Evolutionary conservation across 2,329 filamentous ascomycete species (phyloP), one percentile per base, ranked within the genome.

Genomic region (Harringtonia aguacate): DNA sequence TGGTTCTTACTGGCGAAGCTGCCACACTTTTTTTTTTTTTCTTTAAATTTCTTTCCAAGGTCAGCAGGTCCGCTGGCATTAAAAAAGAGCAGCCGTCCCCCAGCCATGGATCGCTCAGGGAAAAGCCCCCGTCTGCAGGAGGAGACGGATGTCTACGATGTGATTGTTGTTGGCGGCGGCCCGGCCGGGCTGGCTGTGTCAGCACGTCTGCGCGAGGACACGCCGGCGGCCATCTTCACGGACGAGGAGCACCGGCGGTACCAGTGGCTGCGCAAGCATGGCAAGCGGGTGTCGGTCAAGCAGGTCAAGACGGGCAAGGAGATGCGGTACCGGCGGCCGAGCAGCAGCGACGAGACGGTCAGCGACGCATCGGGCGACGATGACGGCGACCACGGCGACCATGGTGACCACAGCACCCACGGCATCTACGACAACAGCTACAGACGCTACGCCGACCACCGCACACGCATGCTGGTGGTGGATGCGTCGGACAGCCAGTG

Each of bases 201-300:
- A 9, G 78, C 84, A 1, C 74, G 85, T 4, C 70, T 90, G 1
- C 72, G 75, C 35, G 85, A 90, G 60, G 69, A 73, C 44, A 84
- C 82, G 0, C 85, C 85, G 0, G 85, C 81, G 0, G 84, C 85
- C 2, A 76, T 88, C 42, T 90, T 90, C 61, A 89, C 85, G 0
- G 84, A 90, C 56, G 83, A 86, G 52, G 86, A 90, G 55, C 84
- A 90, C 55, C 77, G 81, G 35, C 72, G 85, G n/a, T 90, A 85
- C 57, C 78, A 85, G 59, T 88, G 84, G 81, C 80, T 87, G 45
- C 72, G 71, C 46, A 81, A 79, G 45, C 75, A 86, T 55, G 71
- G 72, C 24, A 69, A 69, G 24, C 73, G 75, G 27, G 75, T 79
- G 59, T 68, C 69, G 8, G 65, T 81, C 48, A 80, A 77, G 53